Evolutionary conservation across 331 rosid species (phyloP), one percentile per base, ranked within the genome.

Genomic region (Malus hybrid): DNA sequence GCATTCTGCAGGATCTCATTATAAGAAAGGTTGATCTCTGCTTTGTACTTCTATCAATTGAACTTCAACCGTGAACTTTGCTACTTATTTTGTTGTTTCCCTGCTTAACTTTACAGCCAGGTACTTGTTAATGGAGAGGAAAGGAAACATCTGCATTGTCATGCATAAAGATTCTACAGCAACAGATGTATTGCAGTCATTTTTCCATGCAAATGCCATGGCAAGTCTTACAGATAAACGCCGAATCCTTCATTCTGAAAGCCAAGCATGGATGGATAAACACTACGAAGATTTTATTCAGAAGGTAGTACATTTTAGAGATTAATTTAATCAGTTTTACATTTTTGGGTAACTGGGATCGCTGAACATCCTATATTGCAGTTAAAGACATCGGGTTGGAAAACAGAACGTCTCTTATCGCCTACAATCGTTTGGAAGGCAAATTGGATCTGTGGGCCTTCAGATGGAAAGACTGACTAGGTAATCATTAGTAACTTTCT

Each of bases 371-470:
- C 6, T 77, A 20, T 57, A 66, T 65, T 83, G 88, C 90, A 91
- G 98, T 85, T 91, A 78, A 90, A 86, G 88, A 71, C 78, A 28
- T 84, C 88, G 26, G 95, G 90, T 24, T 93, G 98, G 98, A 93
- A 91, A 86, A 85, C 95, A 34, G 98, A 90, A 68, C 93, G 97
- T 30, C 93, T 93, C 71, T 87, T 91, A n/a, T 86, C 91, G 1
- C 87, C 90, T 63, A 79, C 86, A 32, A 82, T 91, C 72, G 77
- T 81, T 76, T 93, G 98, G 98, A 91, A 87, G 75, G 93, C 97
- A 60, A 85, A 88, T 76, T 93, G 98, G 98, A 84, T 75, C 56
- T 82, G 80, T 69, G 85, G 79, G 78, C 68, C 96, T 16, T 66
- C 67, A 12, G 86, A 76, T 56, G 89, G 80, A 78, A 93, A 90